Base-by-base conservation (phyloP, 331 rosid species). In the Phaseolus coccineus region DNA sequence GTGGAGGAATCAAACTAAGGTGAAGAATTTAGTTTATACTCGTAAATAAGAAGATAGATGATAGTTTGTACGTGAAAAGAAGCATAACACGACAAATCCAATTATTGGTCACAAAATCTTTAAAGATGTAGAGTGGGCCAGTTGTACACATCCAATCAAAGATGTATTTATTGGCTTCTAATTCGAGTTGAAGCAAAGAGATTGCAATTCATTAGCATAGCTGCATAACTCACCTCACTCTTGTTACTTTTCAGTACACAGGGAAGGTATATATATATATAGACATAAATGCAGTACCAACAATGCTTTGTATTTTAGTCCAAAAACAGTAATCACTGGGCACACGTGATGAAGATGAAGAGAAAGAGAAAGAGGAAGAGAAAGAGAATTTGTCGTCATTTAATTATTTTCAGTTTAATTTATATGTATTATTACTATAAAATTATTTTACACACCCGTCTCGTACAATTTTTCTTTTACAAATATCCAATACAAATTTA, bases 111-210 rank as follows among this genome's bases (percentile, higher is more conserved):
- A 31, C 79, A 63, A 8, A 53, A 61, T 61, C 57, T 72, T 63
- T 48, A 15, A 63, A 48, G 78, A 50, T 71, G 40, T 51, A 51
- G 63, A 28, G 74, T 51, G 64, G 67, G 64, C 67, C 73, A 50
- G n/a, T 37, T 48, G 50, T 61, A 71, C 77, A 35, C 35, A 59
- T 71, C 65, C 55, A 79, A 65, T 59, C 40, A 47, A 70, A 79
- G 31, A 59, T 71, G 55, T 33, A 63, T 59, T 59, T 68, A 44
- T 68, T 70, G 19, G 55, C 40, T 76, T 19, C 62, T 22, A 24
- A 37, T 52, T 77, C 56, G 53, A 37, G 4, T 25, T 55, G 58
- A 52, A 55, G 7, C 53, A 65, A 52, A 22, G 7, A 40, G 0
- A 52, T n/a, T 15, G 27, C 55, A 78, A 13, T 56, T 69, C 28